Evolutionary conservation across 768 basidiomycete genomes (phyloP).

Genomic region (Russula sp.): DNA sequence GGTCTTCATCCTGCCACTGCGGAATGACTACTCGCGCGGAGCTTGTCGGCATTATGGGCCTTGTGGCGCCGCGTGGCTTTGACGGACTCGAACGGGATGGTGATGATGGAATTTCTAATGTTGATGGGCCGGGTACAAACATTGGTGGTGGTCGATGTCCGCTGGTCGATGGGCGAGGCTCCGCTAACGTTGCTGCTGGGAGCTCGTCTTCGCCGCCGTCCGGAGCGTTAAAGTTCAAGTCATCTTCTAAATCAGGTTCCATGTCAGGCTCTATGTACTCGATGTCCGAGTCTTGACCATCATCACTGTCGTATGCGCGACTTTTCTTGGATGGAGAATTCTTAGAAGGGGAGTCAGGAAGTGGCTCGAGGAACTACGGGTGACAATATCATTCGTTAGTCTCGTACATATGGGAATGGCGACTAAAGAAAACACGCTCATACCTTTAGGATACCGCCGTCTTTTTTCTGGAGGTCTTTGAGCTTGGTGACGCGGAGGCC

Average conservation of each 20-base stretch:
- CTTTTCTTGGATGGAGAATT: slow-evolving; percentile 44
- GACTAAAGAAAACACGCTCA: slow-evolving; percentile 7
- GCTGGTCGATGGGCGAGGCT: slow-evolving; percentile 1
- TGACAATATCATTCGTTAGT: not conserved
- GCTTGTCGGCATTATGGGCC: not conserved
- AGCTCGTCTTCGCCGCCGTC: slow-evolving; percentile 7
- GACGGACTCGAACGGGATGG: not conserved
- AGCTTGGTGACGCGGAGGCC: slow-evolving; percentile 87
- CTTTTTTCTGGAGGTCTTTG: slow-evolving; percentile 66
- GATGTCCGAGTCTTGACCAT: slow-evolving; percentile 41
- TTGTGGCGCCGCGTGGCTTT: not conserved
- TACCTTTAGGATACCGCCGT: slow-evolving; percentile 65
- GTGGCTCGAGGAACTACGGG: slow-evolving; percentile 56
- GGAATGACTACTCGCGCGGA: not conserved
- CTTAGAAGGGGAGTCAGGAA: slow-evolving; percentile 40
- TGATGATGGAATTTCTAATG: not conserved
- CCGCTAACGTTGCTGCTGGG: not conserved
- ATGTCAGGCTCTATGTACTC: slow-evolving; percentile 52
- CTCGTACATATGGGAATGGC: not conserved
- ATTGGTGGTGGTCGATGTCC: not conserved
- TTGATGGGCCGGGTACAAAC: slow-evolving; percentile 14
- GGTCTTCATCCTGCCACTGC: not conserved
- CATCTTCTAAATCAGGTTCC: slow-evolving; percentile 42
- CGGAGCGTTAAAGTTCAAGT: slow-evolving; percentile 4
- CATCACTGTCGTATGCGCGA: slow-evolving; percentile 34